Percentiles rank a stretch among this genome's conserved stretches.
Conservation (phyloP, 1,284 basidiomycete species). For the Hypsizygus ulmarius region DNA sequence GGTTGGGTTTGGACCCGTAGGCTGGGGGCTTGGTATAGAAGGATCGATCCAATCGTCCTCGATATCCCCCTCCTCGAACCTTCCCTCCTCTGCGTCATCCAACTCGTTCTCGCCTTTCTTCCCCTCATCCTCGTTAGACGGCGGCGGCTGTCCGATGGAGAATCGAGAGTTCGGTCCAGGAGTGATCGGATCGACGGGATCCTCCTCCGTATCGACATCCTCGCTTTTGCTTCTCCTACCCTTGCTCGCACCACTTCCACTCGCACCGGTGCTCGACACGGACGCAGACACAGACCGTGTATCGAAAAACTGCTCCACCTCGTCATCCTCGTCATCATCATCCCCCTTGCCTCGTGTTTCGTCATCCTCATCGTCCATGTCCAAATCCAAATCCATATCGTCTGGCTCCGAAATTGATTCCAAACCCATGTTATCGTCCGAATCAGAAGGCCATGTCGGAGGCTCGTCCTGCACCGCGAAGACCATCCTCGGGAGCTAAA, state of each 20-base stretch:
- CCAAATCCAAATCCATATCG: conserved; percentile 53
- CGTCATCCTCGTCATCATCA: conserved; percentile 31
- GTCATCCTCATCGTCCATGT: conserved; percentile 30
- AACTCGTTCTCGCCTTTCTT: conserved; percentile 5
- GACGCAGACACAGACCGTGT: conserved; percentile 41
- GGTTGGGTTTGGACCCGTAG: conserved; percentile 6
- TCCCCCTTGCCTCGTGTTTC: conserved; percentile 22
- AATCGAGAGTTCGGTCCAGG: conserved; percentile 55
- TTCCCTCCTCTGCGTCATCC: conserved; percentile 3
- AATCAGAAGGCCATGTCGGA: conserved; percentile 74
- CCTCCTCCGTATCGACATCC: conserved; percentile 60
- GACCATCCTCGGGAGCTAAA: conserved; percentile 68
- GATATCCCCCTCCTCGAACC: conserved; percentile 10
- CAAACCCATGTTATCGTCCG: conserved; percentile 74
- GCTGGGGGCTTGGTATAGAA: conserved; percentile 17
- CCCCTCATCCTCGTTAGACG: neutral
- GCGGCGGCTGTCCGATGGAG: conserved; percentile 27
- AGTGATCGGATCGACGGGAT: conserved; percentile 62
- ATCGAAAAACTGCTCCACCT: conserved; percentile 47
- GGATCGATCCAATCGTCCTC: conserved; percentile 23
- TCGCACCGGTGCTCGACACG: conserved; percentile 34
- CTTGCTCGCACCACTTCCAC: conserved; percentile 26
- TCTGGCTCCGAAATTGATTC: conserved; percentile 80
- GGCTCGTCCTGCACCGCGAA: conserved; percentile 85
- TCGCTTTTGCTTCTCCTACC: conserved; percentile 33